Evolutionary conservation across 225 moss, liverwort and hornwort genomes (phyloP).

Genomic region (Takakia lepidozioides): DNA sequence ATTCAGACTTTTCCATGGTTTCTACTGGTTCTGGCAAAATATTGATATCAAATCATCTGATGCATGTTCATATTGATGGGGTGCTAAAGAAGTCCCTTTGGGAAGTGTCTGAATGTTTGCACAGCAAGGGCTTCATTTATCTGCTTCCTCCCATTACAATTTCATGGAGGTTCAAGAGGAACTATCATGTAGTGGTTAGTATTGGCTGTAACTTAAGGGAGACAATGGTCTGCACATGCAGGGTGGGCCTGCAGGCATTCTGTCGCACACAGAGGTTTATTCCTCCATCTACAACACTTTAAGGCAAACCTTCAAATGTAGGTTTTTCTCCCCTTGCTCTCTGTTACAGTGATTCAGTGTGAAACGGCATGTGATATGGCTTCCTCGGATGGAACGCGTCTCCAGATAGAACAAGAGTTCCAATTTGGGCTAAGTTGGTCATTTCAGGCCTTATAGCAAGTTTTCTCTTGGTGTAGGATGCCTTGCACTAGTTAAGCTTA

Average conservation of each 20-base stretch:
- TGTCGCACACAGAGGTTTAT: constrained; percentile 68
- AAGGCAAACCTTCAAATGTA: constrained; percentile 84
- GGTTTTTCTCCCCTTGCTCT: constrained; percentile 9
- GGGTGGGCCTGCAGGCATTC: constrained; percentile 90
- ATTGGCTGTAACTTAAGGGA: constrained; percentile 3
- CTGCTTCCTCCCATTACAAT: background rate
- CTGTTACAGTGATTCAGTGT: too few species aligned
- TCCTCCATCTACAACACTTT: constrained; percentile 86
- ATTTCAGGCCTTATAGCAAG: too few species aligned
- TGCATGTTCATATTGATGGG: too few species aligned
- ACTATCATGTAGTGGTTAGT: background rate
- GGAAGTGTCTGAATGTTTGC: background rate
- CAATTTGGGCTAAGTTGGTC: too few species aligned
- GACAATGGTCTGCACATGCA: constrained; percentile 18
- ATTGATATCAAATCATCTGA: too few species aligned
- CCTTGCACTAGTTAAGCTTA: too few species aligned
- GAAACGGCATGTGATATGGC: too few species aligned
- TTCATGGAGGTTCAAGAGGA: constrained; percentile 1
- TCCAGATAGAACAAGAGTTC: too few species aligned
- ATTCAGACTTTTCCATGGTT: too few species aligned
- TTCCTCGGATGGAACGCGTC: too few species aligned
- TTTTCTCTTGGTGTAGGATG: too few species aligned
- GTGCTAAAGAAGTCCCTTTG: background rate
- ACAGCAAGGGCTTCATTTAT: constrained; percentile 1
- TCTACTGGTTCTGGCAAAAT: too few species aligned